Evolutionary conservation across 2,329 filamentous ascomycete species (phyloP), one percentile per base, ranked within the genome.

Genomic region (Aspergillus bombycis): DNA sequence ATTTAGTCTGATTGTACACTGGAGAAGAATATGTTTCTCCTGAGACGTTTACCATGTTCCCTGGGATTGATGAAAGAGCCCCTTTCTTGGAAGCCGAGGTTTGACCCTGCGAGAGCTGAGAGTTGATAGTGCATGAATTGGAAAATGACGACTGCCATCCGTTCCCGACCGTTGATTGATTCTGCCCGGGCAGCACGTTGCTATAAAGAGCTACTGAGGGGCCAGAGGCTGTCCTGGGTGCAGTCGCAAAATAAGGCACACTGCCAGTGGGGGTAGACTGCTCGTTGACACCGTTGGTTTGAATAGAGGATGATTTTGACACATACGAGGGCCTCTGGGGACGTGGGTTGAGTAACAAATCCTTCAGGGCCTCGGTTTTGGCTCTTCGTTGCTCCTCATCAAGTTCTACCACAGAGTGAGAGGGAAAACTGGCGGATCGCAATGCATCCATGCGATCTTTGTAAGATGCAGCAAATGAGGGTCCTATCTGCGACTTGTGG

Each of bases 391-490:
- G 74, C 21, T 75, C 72, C 63, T 82, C 80, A 53, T 75, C 71
- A 55, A 77, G 68, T 30, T 71, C 67, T 10, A 63, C 65, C 38
- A 66, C 60, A 0, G 72, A 63, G 19, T 74, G 70, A 9, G 75
- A 75, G 10, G 75, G 74, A 26, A 72, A 74, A 62, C 74, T 77
- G 19, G 74, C 68, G 36, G 79, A 75, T 34, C 78, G 78, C 58
- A 81, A 66, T 21, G 79, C 79, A 57, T 79, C 77, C 74, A 82
- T 81, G 58, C 80, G 76, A 63, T 82, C 79, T 62, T 78, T 78
- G 65, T 81, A 82, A 10, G 81, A 78, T 16, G 89, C 90, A 5
- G 90, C 89, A 74, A 92, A 91, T 2, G 89, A 85, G 32, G 88
- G 88, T 4, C 85, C 90, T 68, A 88, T 85, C 34, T 83, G 80